Conservation (phyloP, 2,329 filamentous ascomycete species). For the Cadophora luteo-olivacea region DNA sequence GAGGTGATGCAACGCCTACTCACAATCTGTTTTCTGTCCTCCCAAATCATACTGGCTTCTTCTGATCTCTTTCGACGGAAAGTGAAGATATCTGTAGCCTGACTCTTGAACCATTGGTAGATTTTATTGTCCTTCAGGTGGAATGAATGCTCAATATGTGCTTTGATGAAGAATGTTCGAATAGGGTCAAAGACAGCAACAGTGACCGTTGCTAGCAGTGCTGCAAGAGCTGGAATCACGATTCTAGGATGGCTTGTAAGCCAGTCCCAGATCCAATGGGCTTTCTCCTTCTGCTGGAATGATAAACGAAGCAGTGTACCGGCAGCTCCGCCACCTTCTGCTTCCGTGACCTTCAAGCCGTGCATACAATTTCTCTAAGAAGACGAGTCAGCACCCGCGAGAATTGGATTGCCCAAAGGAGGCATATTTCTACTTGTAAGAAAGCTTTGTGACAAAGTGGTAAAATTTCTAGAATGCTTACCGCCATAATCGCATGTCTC, state of each 20-base stretch:
- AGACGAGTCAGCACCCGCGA: background rate
- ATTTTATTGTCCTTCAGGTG: conserved; percentile 75
- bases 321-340: conserved; percentile 73
- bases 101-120: conserved; percentile 82
- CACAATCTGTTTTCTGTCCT: conserved; percentile 83
- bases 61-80: conserved; percentile 64
- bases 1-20: background rate
- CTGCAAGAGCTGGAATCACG: conserved; percentile 82
- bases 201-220: conserved; percentile 80
- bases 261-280: conserved; percentile 87
- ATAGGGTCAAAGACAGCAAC: conserved; percentile 94
- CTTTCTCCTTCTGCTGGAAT: conserved; percentile 80
- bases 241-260: conserved; percentile 84
- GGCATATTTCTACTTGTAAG: background rate
- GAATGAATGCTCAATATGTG: conserved; percentile 81
- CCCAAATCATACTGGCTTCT: conserved; percentile 79
- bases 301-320: conserved; percentile 82
- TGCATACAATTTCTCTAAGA: conserved; percentile 70
- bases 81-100: conserved; percentile 69
- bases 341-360: conserved; percentile 74
- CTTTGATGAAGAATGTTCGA: conserved; percentile 88
- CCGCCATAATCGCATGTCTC: conserved; percentile 42
- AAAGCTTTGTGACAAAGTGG: background rate
- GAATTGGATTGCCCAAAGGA: background rate
- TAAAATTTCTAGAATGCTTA: background rate